phyloP scores from a whole-genome alignment of 805 yeast genomes.

The Yamadazyma takamatsuzukensis region DNA sequence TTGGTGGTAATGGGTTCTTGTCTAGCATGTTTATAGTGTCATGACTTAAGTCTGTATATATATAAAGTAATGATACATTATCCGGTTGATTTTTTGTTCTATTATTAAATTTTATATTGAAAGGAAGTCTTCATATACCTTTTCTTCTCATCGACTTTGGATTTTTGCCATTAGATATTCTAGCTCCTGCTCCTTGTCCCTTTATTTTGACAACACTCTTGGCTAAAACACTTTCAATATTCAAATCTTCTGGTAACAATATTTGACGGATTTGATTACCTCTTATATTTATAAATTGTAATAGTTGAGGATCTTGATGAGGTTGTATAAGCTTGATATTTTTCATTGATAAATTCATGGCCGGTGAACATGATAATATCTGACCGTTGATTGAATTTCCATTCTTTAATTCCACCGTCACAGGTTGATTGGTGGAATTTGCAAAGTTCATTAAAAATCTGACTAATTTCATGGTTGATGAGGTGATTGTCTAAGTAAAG shows the following conservation, averaged over 20 bases:
- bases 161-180: slow-evolving; percentile 1
- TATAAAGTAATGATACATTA: slow-evolving; percentile 6
- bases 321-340: slow-evolving; percentile 76
- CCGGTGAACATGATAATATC: slow-evolving; percentile 77
- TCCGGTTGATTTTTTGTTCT: neutral
- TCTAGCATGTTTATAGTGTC: neutral
- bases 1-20: slow-evolving; percentile 26
- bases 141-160: slow-evolving; percentile 5
- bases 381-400: slow-evolving; percentile 87
- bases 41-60: slow-evolving; percentile 1
- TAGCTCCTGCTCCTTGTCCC: neutral
- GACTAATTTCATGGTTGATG: slow-evolving; percentile 63
- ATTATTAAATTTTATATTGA: too few relatives aligned
- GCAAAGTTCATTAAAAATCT: slow-evolving; percentile 78
- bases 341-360: slow-evolving; percentile 82
- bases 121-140: slow-evolving; percentile 2
- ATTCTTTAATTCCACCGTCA: slow-evolving; percentile 86
- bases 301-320: slow-evolving; percentile 61
- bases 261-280: slow-evolving; percentile 87
- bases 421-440: slow-evolving; percentile 65
- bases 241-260: slow-evolving; percentile 79
- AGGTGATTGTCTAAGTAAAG: too few relatives aligned
- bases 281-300: slow-evolving; percentile 79
- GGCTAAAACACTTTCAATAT: slow-evolving; percentile 60
- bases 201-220: slow-evolving; percentile 30